Conservation (phyloP, 2,329 filamentous ascomycete genomes). For the Blastomyces percursus region DNA sequence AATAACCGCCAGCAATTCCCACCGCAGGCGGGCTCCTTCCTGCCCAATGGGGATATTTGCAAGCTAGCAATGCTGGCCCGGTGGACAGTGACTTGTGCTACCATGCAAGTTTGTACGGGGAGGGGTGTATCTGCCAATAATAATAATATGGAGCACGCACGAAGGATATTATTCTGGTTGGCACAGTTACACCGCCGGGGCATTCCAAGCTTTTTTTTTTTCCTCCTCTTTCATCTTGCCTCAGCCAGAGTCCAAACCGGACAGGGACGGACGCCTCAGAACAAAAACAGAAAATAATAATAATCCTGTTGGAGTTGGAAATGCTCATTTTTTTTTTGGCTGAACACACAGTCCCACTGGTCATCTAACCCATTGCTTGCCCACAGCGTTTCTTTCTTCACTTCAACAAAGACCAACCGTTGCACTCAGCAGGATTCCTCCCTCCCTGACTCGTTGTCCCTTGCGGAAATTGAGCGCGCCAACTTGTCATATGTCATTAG, state of each 20-base stretch:
- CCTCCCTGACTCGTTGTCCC: neutral
- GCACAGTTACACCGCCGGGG: neutral
- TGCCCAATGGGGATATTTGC: neutral
- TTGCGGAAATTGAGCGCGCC: neutral
- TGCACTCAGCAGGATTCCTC: neutral
- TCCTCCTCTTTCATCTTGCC: neutral
- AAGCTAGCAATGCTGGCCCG: neutral
- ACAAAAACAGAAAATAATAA: too few relatives aligned
- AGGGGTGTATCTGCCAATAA: neutral
- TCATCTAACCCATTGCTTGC: neutral
- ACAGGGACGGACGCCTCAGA: too few relatives aligned
- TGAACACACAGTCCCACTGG: neutral
- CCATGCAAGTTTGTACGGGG: neutral
- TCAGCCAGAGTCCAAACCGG: neutral
- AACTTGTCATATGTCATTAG: neutral
- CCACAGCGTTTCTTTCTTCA: neutral
- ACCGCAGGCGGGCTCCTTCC: neutral
- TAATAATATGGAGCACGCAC: neutral
- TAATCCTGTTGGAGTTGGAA: too few relatives aligned
- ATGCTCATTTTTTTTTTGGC: neutral
- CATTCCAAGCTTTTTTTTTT: neutral
- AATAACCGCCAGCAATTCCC: neutral
- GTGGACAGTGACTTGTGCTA: neutral
- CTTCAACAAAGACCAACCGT: neutral
- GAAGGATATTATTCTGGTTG: neutral